Base-by-base conservation (phyloP, 805 yeast species). In the Suhomyces prunicola region DNA sequence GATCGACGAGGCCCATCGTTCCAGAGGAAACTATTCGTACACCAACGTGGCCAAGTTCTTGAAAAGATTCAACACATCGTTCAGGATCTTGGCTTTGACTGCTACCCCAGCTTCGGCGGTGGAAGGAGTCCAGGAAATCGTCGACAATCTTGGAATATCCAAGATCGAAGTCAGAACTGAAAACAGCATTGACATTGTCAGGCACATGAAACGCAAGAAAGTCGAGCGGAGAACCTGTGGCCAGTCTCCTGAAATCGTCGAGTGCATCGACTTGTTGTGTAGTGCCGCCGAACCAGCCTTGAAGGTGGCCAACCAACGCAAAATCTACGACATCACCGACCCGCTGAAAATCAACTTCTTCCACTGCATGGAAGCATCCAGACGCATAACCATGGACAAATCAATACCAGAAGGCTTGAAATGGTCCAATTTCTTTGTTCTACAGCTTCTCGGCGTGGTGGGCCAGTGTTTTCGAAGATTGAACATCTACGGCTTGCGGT, bases 91-190 rank as follows among this genome's bases (percentile, higher is more conserved):
- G 49, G 98, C 97, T 0, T 73, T 94, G 56, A 91, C 98, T 0
- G 99, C 99, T 1, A 94, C 99, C 0, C 99, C 99, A 0, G 94
- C 97, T 0, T 77, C 96, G 0, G 87, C 87, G 54, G 80, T 90
- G 1, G 96, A 88, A 53, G 89, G 93, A 2, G 96, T 96, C 0
- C 97, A 96, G 67, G 86, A 83, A 46, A 87, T 94, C 26, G 84
- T 94, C 0, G 79, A 82, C 52, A 90, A 89, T 60, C 71, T 94
- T 54, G 69, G 70, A 26, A 88, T 94, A 0, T 86, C 97, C 0
- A 78, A 78, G 51, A 84, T 91, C 44, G 97, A 93, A 65, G 83
- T 92, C 19, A 75, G 98, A 54, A 88, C 97, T 0, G 98, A 94
- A 63, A 81, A 81, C 36, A 86, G 94, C 58, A 76, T 83, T 15